Evolutionary conservation across 208 protist genomes (phyloP).

Genomic region (Leishmania tropica): DNA sequence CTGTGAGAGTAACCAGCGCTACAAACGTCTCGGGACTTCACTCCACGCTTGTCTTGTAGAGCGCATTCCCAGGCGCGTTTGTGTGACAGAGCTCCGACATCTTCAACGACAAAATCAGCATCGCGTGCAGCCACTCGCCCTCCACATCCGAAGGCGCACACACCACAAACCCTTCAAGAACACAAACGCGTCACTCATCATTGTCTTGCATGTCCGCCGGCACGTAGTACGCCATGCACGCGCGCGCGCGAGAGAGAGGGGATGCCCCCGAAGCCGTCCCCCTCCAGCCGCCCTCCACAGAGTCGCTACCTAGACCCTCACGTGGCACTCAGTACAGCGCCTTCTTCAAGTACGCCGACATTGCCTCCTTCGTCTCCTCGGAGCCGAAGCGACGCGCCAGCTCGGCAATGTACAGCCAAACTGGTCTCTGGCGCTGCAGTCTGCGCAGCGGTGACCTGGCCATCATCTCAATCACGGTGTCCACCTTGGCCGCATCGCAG

Average conservation of each 20-base stretch:
- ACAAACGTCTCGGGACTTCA: neutral
- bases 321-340: conserved; percentile 35
- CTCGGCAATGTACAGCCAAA: conserved; percentile 53
- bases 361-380: conserved; percentile 29
- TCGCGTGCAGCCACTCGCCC: neutral
- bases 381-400: conserved; percentile 54
- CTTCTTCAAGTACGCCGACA: conserved; percentile 26
- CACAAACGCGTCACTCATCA: neutral
- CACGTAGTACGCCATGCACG: neutral
- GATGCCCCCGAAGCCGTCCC: neutral
- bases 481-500: conserved; percentile 59
- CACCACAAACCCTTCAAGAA: neutral
- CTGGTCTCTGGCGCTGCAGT: conserved; percentile 31
- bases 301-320: neutral
- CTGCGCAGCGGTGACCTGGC: conserved; percentile 38
- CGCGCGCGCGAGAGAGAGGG: neutral
- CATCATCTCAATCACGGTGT: conserved; percentile 36
- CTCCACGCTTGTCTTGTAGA: neutral
- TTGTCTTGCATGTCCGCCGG: neutral
- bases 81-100: neutral
- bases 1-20: neutral
- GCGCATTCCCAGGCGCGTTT: neutral
- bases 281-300: neutral
- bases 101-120: neutral
- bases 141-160: neutral